phyloP scores from a whole-genome alignment of 768 basidiomycete species.

The Pseudohyphozyma bogoriensis region DNA sequence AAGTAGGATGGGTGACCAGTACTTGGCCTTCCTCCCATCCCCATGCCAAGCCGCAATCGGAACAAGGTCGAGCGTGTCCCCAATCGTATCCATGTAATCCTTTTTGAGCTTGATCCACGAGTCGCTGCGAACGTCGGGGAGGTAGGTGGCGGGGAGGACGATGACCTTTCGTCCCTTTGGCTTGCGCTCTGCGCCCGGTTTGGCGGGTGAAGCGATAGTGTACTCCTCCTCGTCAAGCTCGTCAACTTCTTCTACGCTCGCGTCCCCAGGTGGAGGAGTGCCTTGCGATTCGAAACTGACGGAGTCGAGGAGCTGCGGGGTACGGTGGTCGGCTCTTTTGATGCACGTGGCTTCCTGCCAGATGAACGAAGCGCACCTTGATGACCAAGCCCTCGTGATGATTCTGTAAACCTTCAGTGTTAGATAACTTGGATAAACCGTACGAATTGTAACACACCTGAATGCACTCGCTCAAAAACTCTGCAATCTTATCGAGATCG shows the following conservation, averaged over 20 bases:
- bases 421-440: neutral
- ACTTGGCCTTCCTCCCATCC: conserved; percentile 66
- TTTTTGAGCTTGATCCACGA: conserved; percentile 89
- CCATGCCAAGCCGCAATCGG: conserved; percentile 37
- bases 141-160: conserved; percentile 76
- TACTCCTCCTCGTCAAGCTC: conserved; percentile 37
- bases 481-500: conserved; percentile 51
- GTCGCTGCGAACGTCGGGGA: conserved; percentile 69
- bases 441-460: neutral
- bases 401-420: conserved; percentile 39
- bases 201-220: neutral
- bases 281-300: too few species aligned
- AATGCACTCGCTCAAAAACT: conserved; percentile 60
- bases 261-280: too few species aligned
- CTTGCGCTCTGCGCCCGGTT: conserved; percentile 17
- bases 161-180: conserved; percentile 55
- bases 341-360: neutral
- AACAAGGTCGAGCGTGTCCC: conserved; percentile 40
- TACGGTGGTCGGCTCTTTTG: conserved; percentile 20
- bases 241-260: conserved; percentile 35
- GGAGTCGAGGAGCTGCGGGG: conserved; percentile 69
- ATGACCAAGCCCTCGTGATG: conserved; percentile 90
- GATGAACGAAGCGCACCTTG: conserved; percentile 47
- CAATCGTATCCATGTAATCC: conserved; percentile 47
- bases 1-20: conserved; percentile 85